Percentiles rank a stretch among this genome's conserved stretches.
These are phyloP conservation scores for Thielaviopsis musarum DNA, from an alignment of 2,329 filamentous ascomycete genomes.

Conservation along the genomic window DNA sequence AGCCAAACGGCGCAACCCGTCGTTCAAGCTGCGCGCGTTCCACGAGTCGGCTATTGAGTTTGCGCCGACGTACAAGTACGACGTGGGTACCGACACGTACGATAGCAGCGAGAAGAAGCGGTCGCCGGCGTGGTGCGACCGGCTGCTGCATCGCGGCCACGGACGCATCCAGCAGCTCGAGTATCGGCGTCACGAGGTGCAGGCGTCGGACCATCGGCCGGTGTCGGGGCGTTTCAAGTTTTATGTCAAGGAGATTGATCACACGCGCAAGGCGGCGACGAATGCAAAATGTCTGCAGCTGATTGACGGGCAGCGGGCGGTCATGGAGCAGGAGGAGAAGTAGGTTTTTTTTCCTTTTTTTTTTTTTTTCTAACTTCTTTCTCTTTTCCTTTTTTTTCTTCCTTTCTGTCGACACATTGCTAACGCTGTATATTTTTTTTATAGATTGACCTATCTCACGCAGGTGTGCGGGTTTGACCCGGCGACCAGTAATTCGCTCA, in stretches of 20 bases:
- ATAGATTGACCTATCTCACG: slow-evolving; percentile 33
- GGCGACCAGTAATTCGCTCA: slow-evolving; percentile 30
- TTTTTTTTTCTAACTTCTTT: neutral
- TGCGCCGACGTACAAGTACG: slow-evolving; percentile 95
- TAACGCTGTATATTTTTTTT: neutral
- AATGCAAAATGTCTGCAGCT: slow-evolving; percentile 60
- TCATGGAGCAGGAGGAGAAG: slow-evolving; percentile 59
- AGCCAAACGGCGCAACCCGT: slow-evolving; percentile 74
- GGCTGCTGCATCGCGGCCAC: slow-evolving; percentile 68
- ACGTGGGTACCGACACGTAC: slow-evolving; percentile 86
- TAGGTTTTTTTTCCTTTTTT: slow-evolving; percentile 30
- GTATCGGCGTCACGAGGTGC: slow-evolving; percentile 76
- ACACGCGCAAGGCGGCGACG: slow-evolving; percentile 43
- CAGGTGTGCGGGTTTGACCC: slow-evolving; percentile 36
- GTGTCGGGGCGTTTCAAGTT: slow-evolving; percentile 76
- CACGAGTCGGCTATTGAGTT: slow-evolving; percentile 84
- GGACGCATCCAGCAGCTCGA: slow-evolving; percentile 75
- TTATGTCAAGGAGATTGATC: slow-evolving; percentile 65
- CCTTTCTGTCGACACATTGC: neutral
- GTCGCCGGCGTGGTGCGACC: slow-evolving; percentile 91
- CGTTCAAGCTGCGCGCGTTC: slow-evolving; percentile 76
- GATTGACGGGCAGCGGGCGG: slow-evolving; percentile 55
- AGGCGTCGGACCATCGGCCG: slow-evolving; percentile 81
- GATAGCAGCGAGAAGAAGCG: slow-evolving; percentile 90
- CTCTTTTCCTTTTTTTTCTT: neutral